These are phyloP conservation scores for Graphilbum fragrans DNA, from an alignment of 2,329 filamentous ascomycete species.

Conservation along the genomic window DNA sequence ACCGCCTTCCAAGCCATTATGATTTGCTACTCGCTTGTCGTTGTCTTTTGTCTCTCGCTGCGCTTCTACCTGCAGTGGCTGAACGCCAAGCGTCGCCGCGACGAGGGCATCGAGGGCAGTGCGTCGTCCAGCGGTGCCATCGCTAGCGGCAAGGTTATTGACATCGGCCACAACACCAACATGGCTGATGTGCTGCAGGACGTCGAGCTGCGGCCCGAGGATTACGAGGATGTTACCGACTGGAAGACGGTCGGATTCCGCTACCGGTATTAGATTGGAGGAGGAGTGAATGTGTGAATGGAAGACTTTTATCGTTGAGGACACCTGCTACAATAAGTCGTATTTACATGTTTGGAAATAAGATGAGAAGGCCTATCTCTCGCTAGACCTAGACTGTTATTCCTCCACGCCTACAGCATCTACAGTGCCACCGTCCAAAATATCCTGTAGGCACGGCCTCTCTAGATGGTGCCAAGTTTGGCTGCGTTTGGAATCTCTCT, in stretches of 20 bases:
- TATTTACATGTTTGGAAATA: too few relatives aligned
- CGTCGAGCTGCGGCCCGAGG: constrained; percentile 26
- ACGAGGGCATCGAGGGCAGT: constrained; percentile 33
- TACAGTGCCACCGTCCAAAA: too few relatives aligned
- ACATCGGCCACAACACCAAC: constrained; percentile 9
- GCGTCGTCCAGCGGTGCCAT: constrained; percentile 27
- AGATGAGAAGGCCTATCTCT: too few relatives aligned
- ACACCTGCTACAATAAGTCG: too few relatives aligned
- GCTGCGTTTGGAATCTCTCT: too few relatives aligned
- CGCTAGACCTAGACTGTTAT: too few relatives aligned
- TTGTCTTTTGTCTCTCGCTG: constrained; percentile 28
- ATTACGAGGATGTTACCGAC: constrained; percentile 47
- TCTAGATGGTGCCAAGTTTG: too few relatives aligned
- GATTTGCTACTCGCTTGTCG: constrained; percentile 40
- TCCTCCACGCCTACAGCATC: too few relatives aligned
- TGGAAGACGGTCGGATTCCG: constrained; percentile 47
- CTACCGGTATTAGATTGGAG: constrained; percentile 37
- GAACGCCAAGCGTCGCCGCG: constrained; percentile 27
- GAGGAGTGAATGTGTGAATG: too few relatives aligned
- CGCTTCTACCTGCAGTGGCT: constrained; percentile 33
- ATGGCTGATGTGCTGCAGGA: constrained; percentile 20
- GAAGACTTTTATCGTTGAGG: too few relatives aligned
- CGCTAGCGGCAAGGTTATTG: constrained; percentile 22
- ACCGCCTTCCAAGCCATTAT: constrained; percentile 44
- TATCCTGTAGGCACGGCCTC: too few relatives aligned